Evolutionary conservation across 1,139 yeast species (phyloP).

Genomic region (Yamadazyma triangularis): DNA sequence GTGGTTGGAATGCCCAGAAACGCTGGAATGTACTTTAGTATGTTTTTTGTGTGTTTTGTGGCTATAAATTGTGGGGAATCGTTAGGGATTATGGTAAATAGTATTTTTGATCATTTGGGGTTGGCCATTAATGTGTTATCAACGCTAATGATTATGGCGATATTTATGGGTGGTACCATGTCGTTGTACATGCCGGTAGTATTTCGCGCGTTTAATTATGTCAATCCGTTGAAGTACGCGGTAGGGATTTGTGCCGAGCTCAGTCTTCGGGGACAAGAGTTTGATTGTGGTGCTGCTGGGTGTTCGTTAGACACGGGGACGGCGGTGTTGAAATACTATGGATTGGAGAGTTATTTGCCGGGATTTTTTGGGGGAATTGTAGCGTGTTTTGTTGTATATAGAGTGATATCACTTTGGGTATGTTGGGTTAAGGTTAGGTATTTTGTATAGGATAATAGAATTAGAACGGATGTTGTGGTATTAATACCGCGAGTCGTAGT

Average conservation of each 20-base stretch:
- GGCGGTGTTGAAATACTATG: conserved; percentile 30
- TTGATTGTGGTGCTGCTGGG: conserved; percentile 23
- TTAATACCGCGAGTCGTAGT: too few relatives aligned
- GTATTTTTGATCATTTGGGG: conserved; percentile 72
- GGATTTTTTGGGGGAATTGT: conserved; percentile 33
- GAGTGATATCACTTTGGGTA: conserved; percentile 35
- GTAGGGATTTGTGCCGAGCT: conserved; percentile 47
- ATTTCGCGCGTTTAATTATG: conserved; percentile 63
- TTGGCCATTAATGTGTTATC: conserved; percentile 72
- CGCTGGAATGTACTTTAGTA: conserved; percentile 61
- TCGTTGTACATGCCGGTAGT: conserved; percentile 70
- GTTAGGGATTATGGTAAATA: conserved; percentile 71
- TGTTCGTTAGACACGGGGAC: conserved; percentile 34
- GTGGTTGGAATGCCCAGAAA: conserved; percentile 73
- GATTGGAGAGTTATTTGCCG: conserved; percentile 24
- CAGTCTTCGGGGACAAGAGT: conserved; percentile 29
- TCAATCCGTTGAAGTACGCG: conserved; percentile 71
- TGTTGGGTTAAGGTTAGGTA: too few relatives aligned
- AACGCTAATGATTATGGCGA: conserved; percentile 59
- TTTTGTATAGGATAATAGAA: too few relatives aligned
- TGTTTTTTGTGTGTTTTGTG: conserved; percentile 51
- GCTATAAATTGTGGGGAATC: conserved; percentile 78
- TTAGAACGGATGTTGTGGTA: too few relatives aligned
- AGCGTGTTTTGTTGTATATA: conserved; percentile 31
- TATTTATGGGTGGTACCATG: conserved; percentile 85